Conservation (phyloP, 2,329 filamentous ascomycete species). For the Alternaria sp. region DNA sequence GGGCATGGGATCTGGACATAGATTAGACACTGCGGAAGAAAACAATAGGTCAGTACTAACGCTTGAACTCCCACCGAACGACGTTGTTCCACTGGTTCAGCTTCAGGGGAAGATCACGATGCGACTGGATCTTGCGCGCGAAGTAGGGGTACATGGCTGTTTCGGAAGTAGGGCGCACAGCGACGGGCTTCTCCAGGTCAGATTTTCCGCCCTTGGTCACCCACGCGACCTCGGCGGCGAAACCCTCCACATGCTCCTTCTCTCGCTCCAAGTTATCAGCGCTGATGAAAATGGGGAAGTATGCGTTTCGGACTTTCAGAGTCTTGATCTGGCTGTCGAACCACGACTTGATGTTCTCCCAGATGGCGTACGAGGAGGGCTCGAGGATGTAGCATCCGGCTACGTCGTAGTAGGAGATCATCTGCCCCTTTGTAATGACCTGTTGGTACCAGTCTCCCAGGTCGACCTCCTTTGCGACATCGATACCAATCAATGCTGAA, state of each 20-base stretch:
- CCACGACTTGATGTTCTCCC: conserved; percentile 68
- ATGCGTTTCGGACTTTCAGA: conserved; percentile 92
- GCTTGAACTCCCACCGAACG: conserved; percentile 97
- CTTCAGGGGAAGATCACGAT: conserved; percentile 90
- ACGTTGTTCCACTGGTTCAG: conserved; percentile 98
- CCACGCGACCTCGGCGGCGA: conserved; percentile 90
- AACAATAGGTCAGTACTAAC: conserved; percentile 7
- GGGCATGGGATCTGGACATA: conserved; percentile 59
- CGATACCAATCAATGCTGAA: conserved; percentile 81
- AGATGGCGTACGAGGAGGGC: conserved; percentile 70
- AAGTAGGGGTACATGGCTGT: conserved; percentile 97
- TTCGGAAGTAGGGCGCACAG: conserved; percentile 72
- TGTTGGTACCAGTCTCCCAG: conserved; percentile 98
- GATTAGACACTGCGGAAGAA: not conserved
- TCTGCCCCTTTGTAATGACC: conserved; percentile 93
- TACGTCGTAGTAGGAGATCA: conserved; percentile 98
- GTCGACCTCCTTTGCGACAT: conserved; percentile 81
- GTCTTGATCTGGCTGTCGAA: conserved; percentile 77
- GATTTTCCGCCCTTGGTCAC: conserved; percentile 90
- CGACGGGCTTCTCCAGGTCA: conserved; percentile 82
- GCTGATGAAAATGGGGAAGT: conserved; percentile 91
- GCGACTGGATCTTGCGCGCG: conserved; percentile 94
- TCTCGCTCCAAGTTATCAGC: conserved; percentile 80
- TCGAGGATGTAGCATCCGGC: conserved; percentile 71
- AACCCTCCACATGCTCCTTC: conserved; percentile 97